Evolutionary conservation across 73 alveolate species (phyloP).

Genomic region (Symbiodinium pilosum): DNA sequence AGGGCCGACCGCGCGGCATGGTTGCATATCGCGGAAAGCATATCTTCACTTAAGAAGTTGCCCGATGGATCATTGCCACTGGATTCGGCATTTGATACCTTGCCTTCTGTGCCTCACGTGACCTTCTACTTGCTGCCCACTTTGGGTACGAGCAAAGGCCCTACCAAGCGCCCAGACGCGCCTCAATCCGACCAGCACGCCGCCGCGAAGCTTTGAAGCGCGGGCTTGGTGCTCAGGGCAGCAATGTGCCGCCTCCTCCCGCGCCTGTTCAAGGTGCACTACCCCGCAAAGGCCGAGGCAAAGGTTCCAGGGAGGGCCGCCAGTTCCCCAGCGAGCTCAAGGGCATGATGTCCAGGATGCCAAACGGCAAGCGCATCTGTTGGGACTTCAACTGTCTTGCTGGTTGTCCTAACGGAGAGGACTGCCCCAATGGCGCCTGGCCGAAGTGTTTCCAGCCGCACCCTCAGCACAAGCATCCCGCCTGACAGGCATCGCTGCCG

Average conservation of each 20-base stretch:
- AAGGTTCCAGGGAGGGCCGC: neutral
- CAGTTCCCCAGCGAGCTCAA: no score
- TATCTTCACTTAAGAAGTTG: neutral
- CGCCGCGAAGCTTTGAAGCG: no score
- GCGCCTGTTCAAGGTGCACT: neutral
- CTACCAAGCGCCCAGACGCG: neutral
- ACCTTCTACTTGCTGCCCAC: neutral
- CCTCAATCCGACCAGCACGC: no score
- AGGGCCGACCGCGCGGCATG: neutral
- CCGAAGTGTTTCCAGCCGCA: neutral
- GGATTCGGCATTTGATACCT: neutral
- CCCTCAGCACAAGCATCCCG: neutral
- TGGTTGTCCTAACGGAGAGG: neutral
- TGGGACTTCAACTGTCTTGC: no score
- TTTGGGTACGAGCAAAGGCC: neutral
- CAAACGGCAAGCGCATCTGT: no score
- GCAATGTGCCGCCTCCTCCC: neutral
- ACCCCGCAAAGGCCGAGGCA: neutral
- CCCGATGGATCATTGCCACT: neutral
- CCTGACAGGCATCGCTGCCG: neutral
- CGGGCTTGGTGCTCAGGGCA: no score
- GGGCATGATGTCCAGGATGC: no score
- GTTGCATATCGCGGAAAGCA: neutral
- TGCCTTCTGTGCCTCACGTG: neutral
- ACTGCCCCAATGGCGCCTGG: neutral